Base-by-base conservation (phyloP, 1,284 basidiomycete species). In the Marasmius sp. region DNA sequence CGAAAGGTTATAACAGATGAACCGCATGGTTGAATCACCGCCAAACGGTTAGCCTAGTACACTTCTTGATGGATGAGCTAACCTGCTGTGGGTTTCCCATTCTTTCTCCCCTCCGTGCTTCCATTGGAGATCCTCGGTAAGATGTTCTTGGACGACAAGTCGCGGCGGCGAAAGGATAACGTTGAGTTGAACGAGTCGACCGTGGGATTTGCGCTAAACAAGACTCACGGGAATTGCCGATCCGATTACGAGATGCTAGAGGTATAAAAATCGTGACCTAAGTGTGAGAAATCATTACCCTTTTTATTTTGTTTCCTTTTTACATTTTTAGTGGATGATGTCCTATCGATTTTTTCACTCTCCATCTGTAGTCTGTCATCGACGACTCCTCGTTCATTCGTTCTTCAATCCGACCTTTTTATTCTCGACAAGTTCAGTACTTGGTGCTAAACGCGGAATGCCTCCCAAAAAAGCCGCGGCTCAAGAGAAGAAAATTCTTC, bases 401-500 rank as follows among this genome's bases (percentile, higher is more conserved):
- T 61, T 55, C 34, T 61, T 53, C 37, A 38, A 9, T 58, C 59
- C 20, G n/a, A 57, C 22, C 11, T 60, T 39, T 33, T 47, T 48
- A 9, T 67, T 64, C 41, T 67, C 66, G 3, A 64, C 66, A 67
- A 27, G 64, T 67, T 20, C 70, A 71, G 63, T 66, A 67, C 9
- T 39, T 56, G 61, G 69, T 68, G 43, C 72, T 73, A 66, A 77
- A 76, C 83, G 77, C 65, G 92, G 77, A 73, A 95, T 95, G 92
- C 89, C 93, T 12, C 94, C 94, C 9, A 94, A 93, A 80, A 94
- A 94, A 77, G 85, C 86, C 60, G 79, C 81, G 61, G 81, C 72
- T 36, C 80, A 81, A 41, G 92, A 94, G 79, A 96, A 95, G 81
- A 96, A 94, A 79, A 79, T 82, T 45, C 78, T 95, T 33, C 87